Evolutionary conservation across 1,139 yeast genomes (phyloP).

Genomic region (Magnusiomyces magnusii): DNA sequence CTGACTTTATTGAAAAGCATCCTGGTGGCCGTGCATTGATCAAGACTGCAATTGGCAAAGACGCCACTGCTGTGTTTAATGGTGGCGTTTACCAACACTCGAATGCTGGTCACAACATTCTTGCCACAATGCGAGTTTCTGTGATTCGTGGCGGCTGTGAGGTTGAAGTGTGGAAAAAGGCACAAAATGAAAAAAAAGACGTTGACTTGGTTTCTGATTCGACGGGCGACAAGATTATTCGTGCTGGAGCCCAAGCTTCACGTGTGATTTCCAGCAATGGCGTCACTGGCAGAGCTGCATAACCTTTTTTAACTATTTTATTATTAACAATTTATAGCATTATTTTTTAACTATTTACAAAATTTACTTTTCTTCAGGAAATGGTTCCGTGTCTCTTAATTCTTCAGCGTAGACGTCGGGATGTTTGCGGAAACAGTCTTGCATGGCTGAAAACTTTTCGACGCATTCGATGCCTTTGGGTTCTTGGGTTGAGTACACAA

Average conservation of each 20-base stretch:
- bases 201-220: slow-evolving; percentile 45
- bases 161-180: slow-evolving; percentile 64
- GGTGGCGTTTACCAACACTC: slow-evolving; percentile 98
- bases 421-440: slow-evolving; percentile 84
- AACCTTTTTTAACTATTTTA: slow-evolving; percentile 9
- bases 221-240: slow-evolving; percentile 46
- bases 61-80: slow-evolving; percentile 94
- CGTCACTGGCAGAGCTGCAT: slow-evolving; percentile 31
- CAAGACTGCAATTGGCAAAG: slow-evolving; percentile 85
- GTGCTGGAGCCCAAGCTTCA: slow-evolving; percentile 57
- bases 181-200: slow-evolving; percentile 24
- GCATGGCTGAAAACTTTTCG: slow-evolving; percentile 87
- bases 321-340: background rate
- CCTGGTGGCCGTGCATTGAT: slow-evolving; percentile 96
- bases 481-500: slow-evolving; percentile 88
- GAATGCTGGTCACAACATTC: slow-evolving; percentile 93
- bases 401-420: slow-evolving; percentile 96
- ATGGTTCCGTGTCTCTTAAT: slow-evolving; percentile 38
- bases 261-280: slow-evolving; percentile 30
- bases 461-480: slow-evolving; percentile 98
- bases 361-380: slow-evolving; percentile 18
- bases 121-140: slow-evolving; percentile 94
- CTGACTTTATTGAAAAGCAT: slow-evolving; percentile 79
- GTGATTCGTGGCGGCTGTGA: slow-evolving; percentile 84
- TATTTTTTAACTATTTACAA: too few species aligned